Percentiles rank a stretch among this genome's conserved stretches.
Evolutionary conservation across 352 stramenopile genomes (phyloP).

Genomic region (Globisporangium parvum): DNA sequence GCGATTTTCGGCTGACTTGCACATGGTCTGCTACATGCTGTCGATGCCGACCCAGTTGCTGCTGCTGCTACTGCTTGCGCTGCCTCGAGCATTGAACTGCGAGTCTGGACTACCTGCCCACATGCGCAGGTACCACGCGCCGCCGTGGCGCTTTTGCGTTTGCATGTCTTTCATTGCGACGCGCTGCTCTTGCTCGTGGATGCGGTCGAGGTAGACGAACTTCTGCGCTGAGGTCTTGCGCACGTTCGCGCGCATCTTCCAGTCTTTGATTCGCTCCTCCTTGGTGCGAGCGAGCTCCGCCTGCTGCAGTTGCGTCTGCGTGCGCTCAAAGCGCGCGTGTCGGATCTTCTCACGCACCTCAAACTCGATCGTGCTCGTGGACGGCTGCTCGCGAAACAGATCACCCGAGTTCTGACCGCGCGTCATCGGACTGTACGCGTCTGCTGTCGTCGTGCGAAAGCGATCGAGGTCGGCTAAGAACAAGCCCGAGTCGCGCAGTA

Average conservation of each 20-base stretch:
- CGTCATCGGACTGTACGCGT: constrained; percentile 47
- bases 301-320: constrained; percentile 28
- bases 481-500: constrained; percentile 31
- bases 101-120: constrained; percentile 74
- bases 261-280: constrained; percentile 40
- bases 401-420: constrained; percentile 33
- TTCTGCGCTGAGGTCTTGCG: constrained; percentile 38
- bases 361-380: constrained; percentile 27
- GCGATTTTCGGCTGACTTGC: not conserved
- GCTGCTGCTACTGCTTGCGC: not conserved
- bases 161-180: constrained; percentile 40
- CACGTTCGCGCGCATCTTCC: constrained; percentile 44
- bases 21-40: no score
- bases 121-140: constrained; percentile 66
- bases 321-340: constrained; percentile 35
- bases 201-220: constrained; percentile 52
- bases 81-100: constrained; percentile 42
- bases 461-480: constrained; percentile 36
- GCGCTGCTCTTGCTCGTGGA: constrained; percentile 57
- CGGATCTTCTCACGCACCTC: constrained; percentile 25
- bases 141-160: constrained; percentile 65
- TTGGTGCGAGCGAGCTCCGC: constrained; percentile 22
- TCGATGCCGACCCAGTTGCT: no score
- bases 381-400: constrained; percentile 28
- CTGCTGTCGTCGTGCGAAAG: constrained; percentile 46